Conservation (phyloP, 2,329 filamentous ascomycete genomes). For the Claviceps sp. region DNA sequence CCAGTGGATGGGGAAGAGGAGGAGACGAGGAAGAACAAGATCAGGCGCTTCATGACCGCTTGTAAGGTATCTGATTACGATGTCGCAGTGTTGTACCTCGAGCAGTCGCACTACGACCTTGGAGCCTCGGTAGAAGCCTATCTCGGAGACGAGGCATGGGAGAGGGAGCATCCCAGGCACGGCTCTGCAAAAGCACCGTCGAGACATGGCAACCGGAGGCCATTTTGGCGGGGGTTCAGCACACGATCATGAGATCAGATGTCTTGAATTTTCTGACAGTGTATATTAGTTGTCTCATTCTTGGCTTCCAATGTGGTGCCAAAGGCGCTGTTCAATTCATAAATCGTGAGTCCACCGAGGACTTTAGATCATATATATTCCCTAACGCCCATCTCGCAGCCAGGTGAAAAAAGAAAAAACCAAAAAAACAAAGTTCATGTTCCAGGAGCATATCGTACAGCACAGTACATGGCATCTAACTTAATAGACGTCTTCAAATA, state of each 20-base stretch:
- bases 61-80: constrained; percentile 70
- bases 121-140: constrained; percentile 49
- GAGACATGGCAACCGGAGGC: constrained; percentile 18
- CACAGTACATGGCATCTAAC: constrained; percentile 1
- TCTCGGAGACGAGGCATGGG: constrained; percentile 63
- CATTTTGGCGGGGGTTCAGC: constrained; percentile 19
- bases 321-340: constrained; percentile 12
- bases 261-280: background rate
- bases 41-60: constrained; percentile 65
- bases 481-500: background rate
- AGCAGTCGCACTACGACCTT: constrained; percentile 55
- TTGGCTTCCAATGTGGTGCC: constrained; percentile 3
- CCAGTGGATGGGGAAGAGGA: constrained; percentile 66
- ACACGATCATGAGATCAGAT: background rate
- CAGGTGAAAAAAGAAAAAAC: too few species aligned
- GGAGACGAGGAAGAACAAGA: constrained; percentile 53
- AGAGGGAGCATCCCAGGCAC: constrained; percentile 45
- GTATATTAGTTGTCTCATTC: constrained; percentile 7
- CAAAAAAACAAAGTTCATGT: constrained; percentile 13
- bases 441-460: constrained; percentile 12
- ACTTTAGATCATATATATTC: constrained; percentile 14
- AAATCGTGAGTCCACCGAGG: constrained; percentile 14
- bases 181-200: constrained; percentile 12
- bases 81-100: constrained; percentile 60
- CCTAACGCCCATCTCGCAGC: constrained; percentile 18